A percentile compares a stretch with the other conserved stretches of the same genome.
Evolutionary conservation across 2,329 filamentous ascomycete species (phyloP).

Genomic region (Capronia coronata): DNA sequence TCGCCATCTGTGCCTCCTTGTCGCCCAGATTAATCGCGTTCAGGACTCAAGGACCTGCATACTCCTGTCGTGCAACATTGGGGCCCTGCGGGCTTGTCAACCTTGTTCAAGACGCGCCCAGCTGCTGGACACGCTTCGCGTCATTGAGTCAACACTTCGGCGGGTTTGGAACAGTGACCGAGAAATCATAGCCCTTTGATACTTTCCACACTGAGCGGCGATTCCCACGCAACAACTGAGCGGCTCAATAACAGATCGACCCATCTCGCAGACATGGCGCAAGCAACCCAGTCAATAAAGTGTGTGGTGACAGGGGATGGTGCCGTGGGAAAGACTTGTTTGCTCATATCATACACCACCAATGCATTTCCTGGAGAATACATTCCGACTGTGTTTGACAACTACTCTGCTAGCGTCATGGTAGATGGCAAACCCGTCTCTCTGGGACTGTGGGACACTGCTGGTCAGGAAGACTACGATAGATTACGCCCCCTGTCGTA

Average conservation of each 20-base stretch:
- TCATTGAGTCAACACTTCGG: constrained; percentile 6
- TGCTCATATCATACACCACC: constrained; percentile 98
- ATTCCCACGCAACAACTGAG: background rate
- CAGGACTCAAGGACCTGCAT: constrained; percentile 12
- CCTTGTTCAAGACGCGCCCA: constrained; percentile 14
- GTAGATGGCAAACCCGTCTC: constrained; percentile 97
- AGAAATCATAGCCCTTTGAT: background rate
- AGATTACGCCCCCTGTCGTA: constrained; percentile 90
- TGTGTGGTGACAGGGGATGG: constrained; percentile 98
- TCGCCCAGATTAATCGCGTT: constrained; percentile 4
- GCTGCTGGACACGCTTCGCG: constrained; percentile 22
- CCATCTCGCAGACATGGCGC: constrained; percentile 15
- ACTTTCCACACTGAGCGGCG: background rate
- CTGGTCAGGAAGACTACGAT: constrained; percentile 97
- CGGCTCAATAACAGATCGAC: background rate
- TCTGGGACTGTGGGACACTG: constrained; percentile 95
- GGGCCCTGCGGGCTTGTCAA: constrained; percentile 12
- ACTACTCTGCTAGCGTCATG: constrained; percentile 98
- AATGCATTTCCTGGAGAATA: constrained; percentile 99
- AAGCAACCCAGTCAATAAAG: constrained; percentile 44
- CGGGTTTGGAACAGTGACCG: constrained; percentile 6
- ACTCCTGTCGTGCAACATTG: constrained; percentile 10
- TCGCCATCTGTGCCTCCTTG: constrained; percentile 1
- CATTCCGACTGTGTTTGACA: constrained; percentile 98
- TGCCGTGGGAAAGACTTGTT: constrained; percentile 99